A percentile compares a stretch with the other conserved stretches of the same genome.
Evolutionary conservation across 78 protist genomes (phyloP).

Genomic region (Mantamonas sphyraenae): DNA sequence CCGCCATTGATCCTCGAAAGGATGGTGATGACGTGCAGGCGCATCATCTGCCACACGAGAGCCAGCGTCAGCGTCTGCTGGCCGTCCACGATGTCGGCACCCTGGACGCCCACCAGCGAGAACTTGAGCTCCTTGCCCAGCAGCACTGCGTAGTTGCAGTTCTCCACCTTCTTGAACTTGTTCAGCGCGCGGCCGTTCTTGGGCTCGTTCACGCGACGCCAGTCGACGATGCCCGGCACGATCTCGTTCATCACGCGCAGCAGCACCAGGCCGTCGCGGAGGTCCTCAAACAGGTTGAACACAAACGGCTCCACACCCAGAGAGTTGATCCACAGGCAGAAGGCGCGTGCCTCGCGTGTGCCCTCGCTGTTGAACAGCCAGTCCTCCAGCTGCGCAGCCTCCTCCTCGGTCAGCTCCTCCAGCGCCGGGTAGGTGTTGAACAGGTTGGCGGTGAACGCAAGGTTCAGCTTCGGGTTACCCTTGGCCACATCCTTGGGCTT

Average conservation of each 20-base stretch:
- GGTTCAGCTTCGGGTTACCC: conserved; percentile 82
- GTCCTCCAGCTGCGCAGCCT: conserved; percentile 26
- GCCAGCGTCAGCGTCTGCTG: conserved; percentile 38
- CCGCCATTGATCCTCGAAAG: conserved; percentile 31
- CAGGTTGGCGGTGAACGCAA: conserved; percentile 89
- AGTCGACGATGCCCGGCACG: conserved; percentile 33
- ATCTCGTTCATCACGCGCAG: conserved; percentile 71
- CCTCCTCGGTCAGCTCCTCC: conserved; percentile 44
- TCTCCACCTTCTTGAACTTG: conserved; percentile 41
- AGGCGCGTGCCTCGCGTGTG: conserved; percentile 85
- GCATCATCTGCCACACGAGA: conserved; percentile 73
- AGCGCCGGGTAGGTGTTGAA: conserved; percentile 86
- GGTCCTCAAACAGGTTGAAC: conserved; percentile 70
- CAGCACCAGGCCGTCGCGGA: conserved; percentile 73
- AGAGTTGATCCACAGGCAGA: conserved; percentile 86
- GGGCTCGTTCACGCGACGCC: conserved; percentile 43
- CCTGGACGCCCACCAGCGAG: conserved; percentile 60
- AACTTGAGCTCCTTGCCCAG: conserved; percentile 35
- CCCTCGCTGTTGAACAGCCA: conserved; percentile 49
- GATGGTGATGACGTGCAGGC: conserved; percentile 46
- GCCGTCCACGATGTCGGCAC: conserved; percentile 48
- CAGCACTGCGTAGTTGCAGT: conserved; percentile 61
- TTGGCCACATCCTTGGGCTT: conserved; percentile 60
- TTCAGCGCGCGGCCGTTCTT: conserved; percentile 31
- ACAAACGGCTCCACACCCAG: conserved; percentile 81